phyloP scores from a whole-genome alignment of 768 basidiomycete genomes.

The Termitomyces sp. region DNA sequence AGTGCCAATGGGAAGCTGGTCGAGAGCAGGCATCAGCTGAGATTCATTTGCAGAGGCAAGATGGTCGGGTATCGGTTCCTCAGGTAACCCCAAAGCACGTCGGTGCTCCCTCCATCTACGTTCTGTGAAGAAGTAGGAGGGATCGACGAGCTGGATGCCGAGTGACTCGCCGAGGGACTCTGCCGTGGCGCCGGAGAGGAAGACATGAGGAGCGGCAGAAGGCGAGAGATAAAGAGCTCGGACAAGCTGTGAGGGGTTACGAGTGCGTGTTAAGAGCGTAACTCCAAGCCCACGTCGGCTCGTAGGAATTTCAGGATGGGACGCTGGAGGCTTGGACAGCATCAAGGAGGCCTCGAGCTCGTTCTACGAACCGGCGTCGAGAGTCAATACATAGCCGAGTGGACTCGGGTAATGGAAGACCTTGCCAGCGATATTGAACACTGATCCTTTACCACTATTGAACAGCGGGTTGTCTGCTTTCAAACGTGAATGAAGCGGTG shows the following conservation, averaged over 20 bases:
- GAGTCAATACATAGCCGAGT: background rate
- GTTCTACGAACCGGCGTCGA: constrained; percentile 38
- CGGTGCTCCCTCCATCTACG: constrained; percentile 74
- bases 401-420: constrained; percentile 27
- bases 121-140: constrained; percentile 76
- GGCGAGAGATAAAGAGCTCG: constrained; percentile 70
- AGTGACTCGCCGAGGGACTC: constrained; percentile 54
- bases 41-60: constrained; percentile 6
- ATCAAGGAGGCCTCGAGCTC: constrained; percentile 81
- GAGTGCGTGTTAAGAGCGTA: constrained; percentile 59
- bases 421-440: constrained; percentile 78
- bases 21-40: constrained; percentile 29
- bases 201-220: constrained; percentile 53
- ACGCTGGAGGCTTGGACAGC: constrained; percentile 70
- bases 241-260: constrained; percentile 70
- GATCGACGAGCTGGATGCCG: constrained; percentile 57
- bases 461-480: constrained; percentile 66
- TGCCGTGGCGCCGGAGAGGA: constrained; percentile 62
- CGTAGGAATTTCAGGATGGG: constrained; percentile 52
- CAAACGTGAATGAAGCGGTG: background rate
- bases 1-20: constrained; percentile 67
- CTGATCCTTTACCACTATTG: constrained; percentile 76
- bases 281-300: constrained; percentile 58
- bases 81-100: constrained; percentile 66
- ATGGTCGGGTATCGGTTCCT: constrained; percentile 44